These are phyloP conservation scores for Ceratobasidium sp. DNA, from an alignment of 1,284 basidiomycete species.

Conservation along the genomic window DNA sequence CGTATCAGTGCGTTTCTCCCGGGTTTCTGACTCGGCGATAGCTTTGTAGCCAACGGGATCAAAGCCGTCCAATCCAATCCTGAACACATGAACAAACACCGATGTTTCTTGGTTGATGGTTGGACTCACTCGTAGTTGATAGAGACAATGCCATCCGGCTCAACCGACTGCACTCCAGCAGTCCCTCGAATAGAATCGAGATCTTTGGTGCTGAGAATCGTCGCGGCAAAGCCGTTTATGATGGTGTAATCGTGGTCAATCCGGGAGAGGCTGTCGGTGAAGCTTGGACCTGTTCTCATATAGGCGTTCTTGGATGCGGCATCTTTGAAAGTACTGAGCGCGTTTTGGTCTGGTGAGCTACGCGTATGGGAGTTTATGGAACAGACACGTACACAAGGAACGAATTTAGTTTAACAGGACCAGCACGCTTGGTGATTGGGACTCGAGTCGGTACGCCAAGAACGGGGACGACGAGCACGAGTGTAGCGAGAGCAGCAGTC, in stretches of 20 bases:
- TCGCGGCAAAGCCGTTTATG: conserved; percentile 37
- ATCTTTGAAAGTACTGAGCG: conserved; percentile 12
- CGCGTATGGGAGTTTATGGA: too few species aligned
- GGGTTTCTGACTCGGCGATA: background rate
- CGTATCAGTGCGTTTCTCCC: background rate
- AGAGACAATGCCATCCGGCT: conserved; percentile 20
- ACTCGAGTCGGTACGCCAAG: conserved; percentile 18
- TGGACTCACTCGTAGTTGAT: conserved; percentile 13
- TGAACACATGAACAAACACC: background rate
- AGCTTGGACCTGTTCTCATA: background rate
- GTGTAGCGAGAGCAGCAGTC: background rate
- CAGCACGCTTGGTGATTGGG: conserved; percentile 14
- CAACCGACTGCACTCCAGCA: conserved; percentile 36
- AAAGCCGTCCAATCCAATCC: background rate
- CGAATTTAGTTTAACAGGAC: conserved; percentile 6
- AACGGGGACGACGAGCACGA: conserved; percentile 19
- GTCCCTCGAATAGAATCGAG: background rate
- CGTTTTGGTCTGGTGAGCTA: too few species aligned
- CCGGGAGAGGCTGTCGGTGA: background rate
- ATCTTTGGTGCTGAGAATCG: background rate
- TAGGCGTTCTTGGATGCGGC: background rate
- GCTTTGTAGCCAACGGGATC: background rate
- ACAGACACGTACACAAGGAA: conserved; percentile 21
- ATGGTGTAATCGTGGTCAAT: conserved; percentile 24
- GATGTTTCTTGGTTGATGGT: background rate